phyloP scores from a whole-genome alignment of 257 asterid species.

The Solanum appendiculatum region DNA sequence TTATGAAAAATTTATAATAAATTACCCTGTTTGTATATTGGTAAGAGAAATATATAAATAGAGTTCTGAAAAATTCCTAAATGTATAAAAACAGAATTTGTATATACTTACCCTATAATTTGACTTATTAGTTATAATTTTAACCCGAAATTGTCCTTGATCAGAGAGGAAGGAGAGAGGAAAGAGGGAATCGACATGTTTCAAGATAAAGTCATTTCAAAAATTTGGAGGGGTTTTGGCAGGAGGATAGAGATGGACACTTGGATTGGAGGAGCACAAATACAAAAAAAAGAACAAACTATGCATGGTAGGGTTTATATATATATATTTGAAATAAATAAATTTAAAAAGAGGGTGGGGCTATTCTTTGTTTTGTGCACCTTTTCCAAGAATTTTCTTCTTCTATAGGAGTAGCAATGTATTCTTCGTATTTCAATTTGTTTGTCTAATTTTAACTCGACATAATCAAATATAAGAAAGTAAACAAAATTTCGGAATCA shows the following conservation, averaged over 20 bases:
- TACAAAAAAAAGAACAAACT: neutral
- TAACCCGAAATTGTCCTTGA: neutral
- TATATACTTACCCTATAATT: too few species aligned
- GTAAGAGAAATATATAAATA: too few species aligned
- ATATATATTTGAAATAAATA: neutral
- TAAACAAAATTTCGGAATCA: neutral
- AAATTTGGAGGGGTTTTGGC: neutral
- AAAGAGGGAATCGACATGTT: neutral
- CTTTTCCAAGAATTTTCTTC: neutral
- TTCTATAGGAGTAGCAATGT: neutral
- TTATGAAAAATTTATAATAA: too few species aligned
- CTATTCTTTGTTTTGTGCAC: neutral
- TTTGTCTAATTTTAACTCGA: neutral
- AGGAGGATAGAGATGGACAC: neutral
- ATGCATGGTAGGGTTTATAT: neutral
- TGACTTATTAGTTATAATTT: neutral
- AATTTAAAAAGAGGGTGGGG: neutral
- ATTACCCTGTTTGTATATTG: too few species aligned
- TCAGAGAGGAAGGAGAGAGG: neutral
- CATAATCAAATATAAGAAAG: neutral
- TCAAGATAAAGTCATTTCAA: neutral
- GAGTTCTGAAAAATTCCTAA: too few species aligned
- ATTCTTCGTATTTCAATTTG: neutral
- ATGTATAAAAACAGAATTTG: too few species aligned
- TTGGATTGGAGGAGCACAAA: neutral